Evolutionary conservation across 2,329 filamentous ascomycete genomes (phyloP).

Genomic region (Huntiella moniliformis): DNA sequence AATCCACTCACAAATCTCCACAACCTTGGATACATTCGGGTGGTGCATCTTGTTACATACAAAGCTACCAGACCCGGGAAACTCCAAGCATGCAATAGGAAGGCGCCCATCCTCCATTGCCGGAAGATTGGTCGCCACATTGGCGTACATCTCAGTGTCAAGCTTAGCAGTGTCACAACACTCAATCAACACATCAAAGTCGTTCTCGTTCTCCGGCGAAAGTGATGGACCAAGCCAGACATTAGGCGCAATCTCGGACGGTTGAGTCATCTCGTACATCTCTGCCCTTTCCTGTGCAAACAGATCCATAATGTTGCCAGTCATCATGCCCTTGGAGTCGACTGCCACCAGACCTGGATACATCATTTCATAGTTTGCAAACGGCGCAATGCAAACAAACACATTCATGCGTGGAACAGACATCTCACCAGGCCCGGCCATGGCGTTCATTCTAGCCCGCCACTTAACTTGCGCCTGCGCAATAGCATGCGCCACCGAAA

Average conservation of each 20-base stretch:
- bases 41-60: slow-evolving; percentile 70
- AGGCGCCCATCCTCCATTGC: slow-evolving; percentile 1
- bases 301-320: slow-evolving; percentile 70
- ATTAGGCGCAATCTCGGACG: slow-evolving; percentile 74
- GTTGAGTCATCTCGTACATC: slow-evolving; percentile 84
- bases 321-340: slow-evolving; percentile 51
- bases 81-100: slow-evolving; percentile 37
- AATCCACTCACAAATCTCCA: slow-evolving; percentile 81
- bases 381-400: slow-evolving; percentile 50
- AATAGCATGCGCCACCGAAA: slow-evolving; percentile 48
- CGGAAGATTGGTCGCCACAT: slow-evolving; percentile 28
- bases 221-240: slow-evolving; percentile 72
- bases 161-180: slow-evolving; percentile 70
- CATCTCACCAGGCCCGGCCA: slow-evolving; percentile 23
- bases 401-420: slow-evolving; percentile 56
- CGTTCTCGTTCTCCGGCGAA: slow-evolving; percentile 47
- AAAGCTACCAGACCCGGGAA: slow-evolving; percentile 88
- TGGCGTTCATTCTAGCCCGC: slow-evolving; percentile 43
- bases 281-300: slow-evolving; percentile 74
- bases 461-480: slow-evolving; percentile 60
- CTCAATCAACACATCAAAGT: slow-evolving; percentile 75
- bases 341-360: slow-evolving; percentile 56
- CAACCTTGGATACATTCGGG: slow-evolving; percentile 61
- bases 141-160: slow-evolving; percentile 45
- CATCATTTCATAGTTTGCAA: slow-evolving; percentile 51